These are phyloP conservation scores for Schizosaccharomyces pombe DNA, from an alignment of 805 yeast species.

Conservation along the genomic window ASM294v3 CU329670.1:4073501-4074000, in stretches of 20 bases:
- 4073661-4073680: conserved; percentile 92
- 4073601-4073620: conserved; percentile 93
- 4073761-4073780: conserved; percentile 25
- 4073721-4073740: conserved; percentile 50
- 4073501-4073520: conserved; percentile 91
- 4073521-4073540: conserved; percentile 70
- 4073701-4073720: conserved; percentile 82
- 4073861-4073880: conserved; percentile 54
- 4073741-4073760: conserved; percentile 9
- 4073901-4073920: conserved; percentile 68
- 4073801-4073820: conserved; percentile 38
- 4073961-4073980: conserved; percentile 17
- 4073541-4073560: conserved; percentile 46
- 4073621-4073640: conserved; percentile 70
- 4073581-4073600: conserved; percentile 69
- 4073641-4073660: conserved; percentile 72
- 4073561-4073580: conserved; percentile 60
- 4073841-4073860: conserved; percentile 44
- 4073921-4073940: conserved; percentile 50
- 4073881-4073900: conserved; percentile 77
- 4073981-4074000: conserved; percentile 11
- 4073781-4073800: conserved; percentile 77
- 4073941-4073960: conserved; percentile 18
- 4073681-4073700: conserved; percentile 69
- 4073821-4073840: conserved; percentile 43